Evolutionary conservation across 2,329 filamentous ascomycete species (phyloP), one percentile per base, ranked within the genome.

Genomic region (Phaeomoniella chlamydospora): DNA sequence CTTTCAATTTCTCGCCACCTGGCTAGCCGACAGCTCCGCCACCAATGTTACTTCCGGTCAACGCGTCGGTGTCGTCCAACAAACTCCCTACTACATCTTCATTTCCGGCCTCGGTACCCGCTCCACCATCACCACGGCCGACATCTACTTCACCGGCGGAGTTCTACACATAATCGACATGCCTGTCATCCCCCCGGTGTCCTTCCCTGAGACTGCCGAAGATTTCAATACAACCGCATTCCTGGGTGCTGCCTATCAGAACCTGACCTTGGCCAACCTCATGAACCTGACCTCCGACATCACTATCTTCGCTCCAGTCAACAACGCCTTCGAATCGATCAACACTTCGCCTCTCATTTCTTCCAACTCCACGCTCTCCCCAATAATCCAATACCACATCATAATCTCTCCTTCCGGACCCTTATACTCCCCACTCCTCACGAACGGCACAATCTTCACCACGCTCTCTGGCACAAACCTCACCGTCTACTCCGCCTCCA

Each of bases 1-100:
- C 31, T 58, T 61, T 26, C 45, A 49, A 6, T 71, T 72, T 45
- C 46, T 63, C 2, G 61, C 61, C 11, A 68, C 65, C 2, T 49
- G 67, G 5, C 55, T 79, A 37, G 67, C 55, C 13, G 64, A 72
- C 42, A 35, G 56, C 15, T 55, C 59, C 0, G 78, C 67, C 49
- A 58, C 67, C 43, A 75, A 74, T 38, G 64, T 79, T 9, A 72
- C 70, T 3, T 69, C 65, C 19, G 73, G 72, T 2, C 75, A 79
- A 49, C 60, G 68, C 6, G 64, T 78, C 3, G 58, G 71, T 40
- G 60, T 59, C 3, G 44, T 57, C n/a, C 41, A 47, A 2, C 37
- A 52, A 4, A 58, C 64, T 31, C 54, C 56, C 18, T 58, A 59
- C 4, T 63, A 69, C 2, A 57, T 58, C 1, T 61, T 76, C 49